phyloP scores from a whole-genome alignment of 805 yeast species.

The Metschnikowia lochheadii region DNA sequence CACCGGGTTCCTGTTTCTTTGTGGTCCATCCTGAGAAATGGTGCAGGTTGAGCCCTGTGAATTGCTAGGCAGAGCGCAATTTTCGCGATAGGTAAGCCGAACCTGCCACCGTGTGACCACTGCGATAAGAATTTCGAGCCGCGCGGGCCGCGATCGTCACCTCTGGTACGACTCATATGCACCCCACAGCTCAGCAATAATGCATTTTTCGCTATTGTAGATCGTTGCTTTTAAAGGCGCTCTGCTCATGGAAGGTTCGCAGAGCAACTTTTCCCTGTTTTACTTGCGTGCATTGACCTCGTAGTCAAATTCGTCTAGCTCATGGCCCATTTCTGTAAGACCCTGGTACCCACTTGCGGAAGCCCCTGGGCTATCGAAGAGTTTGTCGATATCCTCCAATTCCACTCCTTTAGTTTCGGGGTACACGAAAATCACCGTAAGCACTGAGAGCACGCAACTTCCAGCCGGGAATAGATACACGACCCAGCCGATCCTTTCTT shows the following conservation, averaged over 20 bases:
- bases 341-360: conserved; percentile 14
- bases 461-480: conserved; percentile 39
- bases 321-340: conserved; percentile 15
- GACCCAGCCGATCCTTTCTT: conserved; percentile 37
- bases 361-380: conserved; percentile 28
- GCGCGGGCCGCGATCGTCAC: background rate
- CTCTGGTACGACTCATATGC: background rate
- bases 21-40: background rate
- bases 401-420: conserved; percentile 46
- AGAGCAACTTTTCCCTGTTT: background rate
- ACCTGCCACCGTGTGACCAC: background rate
- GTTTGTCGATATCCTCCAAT: conserved; percentile 38
- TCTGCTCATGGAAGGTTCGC: background rate
- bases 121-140: conserved; percentile 2
- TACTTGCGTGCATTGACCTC: conserved; percentile 8
- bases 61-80: conserved; percentile 1
- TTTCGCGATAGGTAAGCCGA: conserved; percentile 1
- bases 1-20: background rate
- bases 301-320: conserved; percentile 25
- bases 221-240: background rate
- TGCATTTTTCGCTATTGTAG: background rate
- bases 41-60: background rate
- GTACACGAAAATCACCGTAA: conserved; percentile 33
- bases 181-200: conserved; percentile 2
- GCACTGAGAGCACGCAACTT: conserved; percentile 33